phyloP scores from a whole-genome alignment of 306 rosid genomes.

The Medicago ruthenica region DNA sequence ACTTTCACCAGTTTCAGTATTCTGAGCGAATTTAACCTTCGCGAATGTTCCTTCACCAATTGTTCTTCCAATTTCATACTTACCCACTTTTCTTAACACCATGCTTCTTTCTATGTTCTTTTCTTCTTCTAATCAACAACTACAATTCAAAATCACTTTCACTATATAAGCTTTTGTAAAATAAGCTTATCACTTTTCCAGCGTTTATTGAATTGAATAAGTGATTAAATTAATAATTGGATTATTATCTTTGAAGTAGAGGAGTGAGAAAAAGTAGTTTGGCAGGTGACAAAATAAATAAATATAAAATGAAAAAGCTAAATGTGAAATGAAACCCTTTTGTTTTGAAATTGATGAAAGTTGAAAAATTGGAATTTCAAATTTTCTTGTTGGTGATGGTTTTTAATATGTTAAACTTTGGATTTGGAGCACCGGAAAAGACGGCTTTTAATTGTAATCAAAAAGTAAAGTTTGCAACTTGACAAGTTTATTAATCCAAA shows the following conservation, averaged over 20 bases:
- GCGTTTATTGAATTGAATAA: background rate
- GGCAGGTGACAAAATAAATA: constrained; percentile 15
- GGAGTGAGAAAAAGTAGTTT: constrained; percentile 18
- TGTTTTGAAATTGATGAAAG: constrained; percentile 1
- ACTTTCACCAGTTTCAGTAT: constrained; percentile 92
- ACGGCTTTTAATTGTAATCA: background rate
- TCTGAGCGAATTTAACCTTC: constrained; percentile 88
- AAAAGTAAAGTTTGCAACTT: constrained; percentile 1
- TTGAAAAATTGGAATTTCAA: background rate
- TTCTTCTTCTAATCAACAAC: constrained; percentile 2
- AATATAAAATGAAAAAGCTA: background rate
- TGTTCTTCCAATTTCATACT: constrained; percentile 89
- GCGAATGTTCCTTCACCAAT: constrained; percentile 91
- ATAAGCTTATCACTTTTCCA: background rate
- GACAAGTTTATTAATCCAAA: background rate
- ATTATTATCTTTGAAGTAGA: background rate
- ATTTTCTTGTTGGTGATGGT: background rate
- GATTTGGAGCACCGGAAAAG: constrained; percentile 4
- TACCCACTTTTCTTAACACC: constrained; percentile 93
- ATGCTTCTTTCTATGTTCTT: constrained; percentile 46
- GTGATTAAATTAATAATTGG: background rate
- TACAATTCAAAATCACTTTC: background rate
- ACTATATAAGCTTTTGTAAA: constrained; percentile 10
- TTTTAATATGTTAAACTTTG: background rate
- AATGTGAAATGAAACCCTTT: background rate